Conservation (phyloP, 306 rosid genomes). For the Prunus kanzakura region DNA sequence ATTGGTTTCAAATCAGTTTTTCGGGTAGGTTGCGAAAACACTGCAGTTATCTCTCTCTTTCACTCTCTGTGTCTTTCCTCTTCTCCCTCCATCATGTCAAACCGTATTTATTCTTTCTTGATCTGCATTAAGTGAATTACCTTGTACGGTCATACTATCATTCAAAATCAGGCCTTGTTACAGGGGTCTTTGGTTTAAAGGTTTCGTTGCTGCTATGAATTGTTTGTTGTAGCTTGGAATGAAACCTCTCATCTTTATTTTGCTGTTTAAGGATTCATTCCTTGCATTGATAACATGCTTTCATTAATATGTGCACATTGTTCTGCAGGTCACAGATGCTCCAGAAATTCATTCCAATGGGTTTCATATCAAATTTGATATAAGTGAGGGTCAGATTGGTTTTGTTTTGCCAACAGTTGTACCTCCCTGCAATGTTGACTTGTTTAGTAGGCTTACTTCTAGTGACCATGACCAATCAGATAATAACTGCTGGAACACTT, state of each 20-base stretch:
- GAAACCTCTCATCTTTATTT: background rate
- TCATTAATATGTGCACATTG: slow-evolving; percentile 22
- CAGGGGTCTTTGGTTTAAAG: background rate
- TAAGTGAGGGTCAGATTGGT: slow-evolving; percentile 93
- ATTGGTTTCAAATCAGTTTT: slow-evolving; percentile 97
- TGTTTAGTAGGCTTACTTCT: slow-evolving; percentile 57
- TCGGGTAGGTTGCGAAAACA: slow-evolving; percentile 58
- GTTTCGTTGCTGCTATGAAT: background rate
- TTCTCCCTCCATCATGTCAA: background rate
- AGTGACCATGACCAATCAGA: slow-evolving; percentile 40
- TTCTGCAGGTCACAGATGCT: slow-evolving; percentile 86
- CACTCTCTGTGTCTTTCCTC: background rate
- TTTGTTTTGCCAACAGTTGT: slow-evolving; percentile 84
- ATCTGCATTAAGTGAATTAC: background rate
- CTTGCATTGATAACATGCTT: slow-evolving; percentile 1
- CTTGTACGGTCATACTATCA: background rate
- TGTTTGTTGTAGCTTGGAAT: background rate
- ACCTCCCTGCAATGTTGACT: slow-evolving; percentile 62
- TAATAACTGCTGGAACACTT: slow-evolving; percentile 69
- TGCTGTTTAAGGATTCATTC: background rate
- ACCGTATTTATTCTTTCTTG: background rate
- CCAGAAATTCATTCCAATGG: slow-evolving; percentile 99
- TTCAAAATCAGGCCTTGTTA: background rate
- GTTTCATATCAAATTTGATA: slow-evolving; percentile 92
- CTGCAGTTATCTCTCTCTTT: background rate